Evolutionary conservation across 1,284 basidiomycete species (phyloP).

Genomic region (Irpex sp.): DNA sequence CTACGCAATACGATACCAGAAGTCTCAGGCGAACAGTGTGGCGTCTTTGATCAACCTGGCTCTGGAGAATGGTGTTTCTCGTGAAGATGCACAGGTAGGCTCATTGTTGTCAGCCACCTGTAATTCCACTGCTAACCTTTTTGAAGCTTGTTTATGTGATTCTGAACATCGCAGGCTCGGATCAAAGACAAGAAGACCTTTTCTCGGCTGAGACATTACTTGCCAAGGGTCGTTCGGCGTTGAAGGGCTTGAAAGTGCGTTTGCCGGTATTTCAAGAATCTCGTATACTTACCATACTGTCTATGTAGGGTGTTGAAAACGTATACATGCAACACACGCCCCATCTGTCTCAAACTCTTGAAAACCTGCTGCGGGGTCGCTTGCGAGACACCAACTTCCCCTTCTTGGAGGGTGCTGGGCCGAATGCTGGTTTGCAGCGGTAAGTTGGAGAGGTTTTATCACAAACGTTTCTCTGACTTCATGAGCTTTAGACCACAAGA

Average conservation of each 20-base stretch:
- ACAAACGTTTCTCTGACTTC: background rate
- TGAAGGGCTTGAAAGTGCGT: slow-evolving; percentile 90
- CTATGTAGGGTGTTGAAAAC: slow-evolving; percentile 88
- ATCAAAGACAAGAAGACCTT: slow-evolving; percentile 96
- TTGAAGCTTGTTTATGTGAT: slow-evolving; percentile 87
- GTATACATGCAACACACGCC: slow-evolving; percentile 99
- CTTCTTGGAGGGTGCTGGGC: slow-evolving; percentile 72
- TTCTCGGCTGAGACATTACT: slow-evolving; percentile 96
- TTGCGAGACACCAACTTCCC: slow-evolving; percentile 90
- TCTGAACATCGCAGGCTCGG: slow-evolving; percentile 91
- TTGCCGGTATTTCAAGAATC: background rate
- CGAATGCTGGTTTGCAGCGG: slow-evolving; percentile 69
- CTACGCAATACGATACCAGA: slow-evolving; percentile 95
- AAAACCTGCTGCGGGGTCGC: slow-evolving; percentile 84
- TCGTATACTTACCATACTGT: background rate
- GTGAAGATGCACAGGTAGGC: slow-evolving; percentile 77
- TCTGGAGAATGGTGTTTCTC: slow-evolving; percentile 77
- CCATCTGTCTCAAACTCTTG: slow-evolving; percentile 89
- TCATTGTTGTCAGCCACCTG: background rate
- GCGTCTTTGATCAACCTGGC: slow-evolving; percentile 80
- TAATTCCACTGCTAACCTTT: background rate
- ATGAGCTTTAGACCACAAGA: slow-evolving; percentile 75
- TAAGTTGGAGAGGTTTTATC: slow-evolving; percentile 22
- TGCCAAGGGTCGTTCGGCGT: slow-evolving; percentile 89
- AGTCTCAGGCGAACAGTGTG: slow-evolving; percentile 84